Base-by-base conservation (phyloP, 495 filamentous ascomycete species). In the Diplogelasinospora grovesii region DNA sequence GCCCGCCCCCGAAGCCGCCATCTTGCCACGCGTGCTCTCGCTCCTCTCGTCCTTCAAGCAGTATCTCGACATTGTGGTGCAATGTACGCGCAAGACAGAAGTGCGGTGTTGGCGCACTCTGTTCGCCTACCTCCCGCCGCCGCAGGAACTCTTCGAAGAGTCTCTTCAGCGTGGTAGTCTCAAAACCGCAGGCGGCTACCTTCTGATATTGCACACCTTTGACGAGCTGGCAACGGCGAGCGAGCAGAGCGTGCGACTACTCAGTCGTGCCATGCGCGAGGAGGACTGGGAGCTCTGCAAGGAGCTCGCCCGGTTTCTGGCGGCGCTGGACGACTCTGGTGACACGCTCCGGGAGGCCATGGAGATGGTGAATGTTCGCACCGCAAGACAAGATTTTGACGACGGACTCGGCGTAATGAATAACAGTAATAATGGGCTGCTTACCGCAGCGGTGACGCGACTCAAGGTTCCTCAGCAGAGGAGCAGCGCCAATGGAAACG, bases 41-140 rank as follows among this genome's bases (percentile, higher is more conserved):
- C 92, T 97, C 45, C 74, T 99, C 3, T 88, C 88, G 1, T 86
- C 85, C 0, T 94, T 96, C 46, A 81, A 83, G 20, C 70, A 86
- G 35, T 97, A 95, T 44, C 79, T 97, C 22, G 92, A 97, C 56
- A 88, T 95, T 41, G 80, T 99, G 4, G 89, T 99, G 1, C 90
- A 95, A 66, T 99, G 93, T 61, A 95, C 92, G 0, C 82, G 93
- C 15, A 97, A 99, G 64, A 99, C 93, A 0, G 93, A 99, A 51
- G 79, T 95, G 5, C 80, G 89, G 20, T 93, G 84, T 15, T 99
- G 93, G 93, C 81, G 83, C 20, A 94, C 93, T 1, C 73, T 99
- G 2, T 97, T 97, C 59, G 75, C 81, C 8, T 82, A 93, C 51
- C 74, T 97, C 1, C 92, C 93, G 3, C 83, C 89, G 3, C 87